phyloP scores from a whole-genome alignment of 306 rosid species.

The Dalbergia cochinchinensis region DNA sequence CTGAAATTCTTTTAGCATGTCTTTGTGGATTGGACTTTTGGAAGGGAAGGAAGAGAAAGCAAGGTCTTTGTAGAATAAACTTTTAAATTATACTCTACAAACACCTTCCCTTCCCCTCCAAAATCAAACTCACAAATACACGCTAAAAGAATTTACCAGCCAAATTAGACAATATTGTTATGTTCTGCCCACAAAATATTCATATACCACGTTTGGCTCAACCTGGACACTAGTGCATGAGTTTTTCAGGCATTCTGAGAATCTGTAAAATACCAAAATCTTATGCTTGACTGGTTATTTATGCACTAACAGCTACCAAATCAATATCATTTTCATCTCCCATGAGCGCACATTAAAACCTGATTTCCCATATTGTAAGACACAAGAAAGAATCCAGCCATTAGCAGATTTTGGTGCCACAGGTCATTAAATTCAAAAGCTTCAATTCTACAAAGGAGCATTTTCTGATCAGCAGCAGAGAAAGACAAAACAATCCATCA shows the following conservation, averaged over 20 bases:
- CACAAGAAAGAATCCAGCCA: constrained; percentile 1
- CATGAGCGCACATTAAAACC: neutral
- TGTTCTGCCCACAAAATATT: neutral
- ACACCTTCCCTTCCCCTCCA: no score
- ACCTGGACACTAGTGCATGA: constrained; percentile 23
- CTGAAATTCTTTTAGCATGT: neutral
- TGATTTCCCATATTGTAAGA: neutral
- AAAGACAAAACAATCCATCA: neutral
- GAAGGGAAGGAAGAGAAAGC: no score
- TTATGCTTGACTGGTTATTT: neutral
- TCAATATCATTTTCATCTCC: constrained; percentile 6
- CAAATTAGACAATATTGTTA: neutral
- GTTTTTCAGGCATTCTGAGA: neutral
- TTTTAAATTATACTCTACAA: no score
- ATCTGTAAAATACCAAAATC: neutral
- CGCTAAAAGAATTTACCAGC: neutral
- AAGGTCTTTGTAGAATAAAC: no score
- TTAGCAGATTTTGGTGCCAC: neutral
- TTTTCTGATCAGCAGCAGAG: neutral
- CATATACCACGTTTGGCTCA: constrained; percentile 26
- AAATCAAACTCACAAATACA: no score
- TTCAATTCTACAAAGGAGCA: constrained; percentile 6
- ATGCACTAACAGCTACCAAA: constrained; percentile 4
- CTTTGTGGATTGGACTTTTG: no score
- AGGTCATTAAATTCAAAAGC: constrained; percentile 30